Base-by-base conservation (phyloP, 768 basidiomycete genomes). In the Leccinum subtestaceum region DNA sequence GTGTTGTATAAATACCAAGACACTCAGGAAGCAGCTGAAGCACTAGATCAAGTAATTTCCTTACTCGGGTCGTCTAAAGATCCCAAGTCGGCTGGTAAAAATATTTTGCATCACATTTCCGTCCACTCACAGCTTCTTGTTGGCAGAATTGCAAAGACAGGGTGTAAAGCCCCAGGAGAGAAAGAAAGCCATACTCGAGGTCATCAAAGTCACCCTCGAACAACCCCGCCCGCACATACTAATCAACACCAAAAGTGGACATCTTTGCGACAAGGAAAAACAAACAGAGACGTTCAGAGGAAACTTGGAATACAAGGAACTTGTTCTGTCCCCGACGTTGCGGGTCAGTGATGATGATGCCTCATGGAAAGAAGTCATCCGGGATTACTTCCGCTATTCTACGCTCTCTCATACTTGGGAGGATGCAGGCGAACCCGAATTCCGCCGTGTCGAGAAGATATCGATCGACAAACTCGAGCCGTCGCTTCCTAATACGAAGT, bases 351-450 rank as follows among this genome's bases (percentile, higher is more conserved):
- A 49, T 3, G 17, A 25, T 5, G 15, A 31, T 19, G 59, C 65
- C 38, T 34, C 34, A 12, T 34, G 34, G 34, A 17, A 47, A 1
- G 57, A 52, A 45, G 50, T 4, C 1, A 55, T 67, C 7, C 46
- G 27, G 53, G 57, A 60, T 17, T 65, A 58, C 17, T 68, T 58
- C 48, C 52, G 55, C 34, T 68, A 67, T 7, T 65, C 59, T 2
- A 70, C 66, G 34, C 58, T 68, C 13, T 68, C 67, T 10, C 68
- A 68, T 31, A 68, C 63, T 0, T 68, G 67, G 67, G 67, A 60
- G 2, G 56, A 34, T 13, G 34, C 32, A 15, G 48, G 59, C 4
- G 65, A 69, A 48, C 67, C 67, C 0, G 53, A 55, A 6, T 66
- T 63, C 19, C 59, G 66, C 23, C 52, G 55, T 19, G 15, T 69